These are phyloP conservation scores for Emergomyces orientalis DNA, from an alignment of 2,329 filamentous ascomycete genomes.

Conservation along the genomic window DNA sequence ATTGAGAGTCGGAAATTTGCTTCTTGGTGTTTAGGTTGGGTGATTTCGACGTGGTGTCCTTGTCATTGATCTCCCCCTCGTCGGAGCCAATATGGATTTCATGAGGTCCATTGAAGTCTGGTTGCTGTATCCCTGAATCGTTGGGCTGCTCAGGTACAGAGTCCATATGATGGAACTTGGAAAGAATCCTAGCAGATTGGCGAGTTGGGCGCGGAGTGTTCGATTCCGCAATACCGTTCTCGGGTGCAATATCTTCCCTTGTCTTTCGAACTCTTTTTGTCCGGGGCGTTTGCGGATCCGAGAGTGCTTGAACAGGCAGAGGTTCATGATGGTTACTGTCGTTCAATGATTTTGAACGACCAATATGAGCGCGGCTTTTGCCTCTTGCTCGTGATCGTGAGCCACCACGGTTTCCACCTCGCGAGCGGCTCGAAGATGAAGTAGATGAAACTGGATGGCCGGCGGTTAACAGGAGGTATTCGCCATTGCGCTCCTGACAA, in stretches of 20 bases:
- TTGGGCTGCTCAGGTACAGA: background rate
- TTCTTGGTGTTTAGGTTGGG: background rate
- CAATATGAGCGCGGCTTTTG: background rate
- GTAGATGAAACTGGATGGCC: background rate
- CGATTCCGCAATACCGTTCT: background rate
- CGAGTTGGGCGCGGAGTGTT: constrained; percentile 12
- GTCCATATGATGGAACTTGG: constrained; percentile 9
- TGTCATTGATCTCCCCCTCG: background rate
- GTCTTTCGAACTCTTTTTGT: background rate
- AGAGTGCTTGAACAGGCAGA: background rate
- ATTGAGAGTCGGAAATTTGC: background rate
- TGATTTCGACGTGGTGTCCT: background rate
- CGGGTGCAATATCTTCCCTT: constrained; percentile 2
- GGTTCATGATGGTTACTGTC: background rate
- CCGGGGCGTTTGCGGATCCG: constrained; percentile 4
- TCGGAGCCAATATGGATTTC: constrained; percentile 5
- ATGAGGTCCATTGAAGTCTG: constrained; percentile 3
- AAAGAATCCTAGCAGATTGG: constrained; percentile 14
- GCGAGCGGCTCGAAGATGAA: background rate
- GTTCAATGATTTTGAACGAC: background rate
- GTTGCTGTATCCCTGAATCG: constrained; percentile 7
- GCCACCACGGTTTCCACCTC: constrained; percentile 3
- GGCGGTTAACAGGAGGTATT: constrained; percentile 4
- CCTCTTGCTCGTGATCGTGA: background rate
- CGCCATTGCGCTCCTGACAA: constrained; percentile 1